A percentile compares a stretch with the other conserved stretches of the same genome.
Conservation (phyloP, 1,139 yeast genomes). For the Nakaseomyces delphensis region DNA sequence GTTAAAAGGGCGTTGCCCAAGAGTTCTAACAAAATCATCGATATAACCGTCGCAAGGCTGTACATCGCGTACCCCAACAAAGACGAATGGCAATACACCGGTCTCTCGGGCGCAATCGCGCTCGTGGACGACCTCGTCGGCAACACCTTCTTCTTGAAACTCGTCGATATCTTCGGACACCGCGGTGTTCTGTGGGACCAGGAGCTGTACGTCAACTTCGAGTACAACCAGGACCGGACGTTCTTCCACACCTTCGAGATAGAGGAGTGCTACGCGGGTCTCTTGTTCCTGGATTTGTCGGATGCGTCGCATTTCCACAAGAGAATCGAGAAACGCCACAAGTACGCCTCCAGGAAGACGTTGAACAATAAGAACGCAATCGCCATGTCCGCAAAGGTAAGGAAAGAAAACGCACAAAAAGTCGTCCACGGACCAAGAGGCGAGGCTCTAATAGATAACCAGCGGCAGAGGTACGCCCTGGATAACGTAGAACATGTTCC, state of each 20-base stretch:
- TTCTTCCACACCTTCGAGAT: conserved; percentile 92
- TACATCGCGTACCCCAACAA: conserved; percentile 87
- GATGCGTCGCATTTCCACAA: conserved; percentile 84
- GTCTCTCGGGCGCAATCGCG: conserved; percentile 77
- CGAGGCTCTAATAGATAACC: conserved; percentile 29
- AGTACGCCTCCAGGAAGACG: conserved; percentile 81
- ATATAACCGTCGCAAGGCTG: conserved; percentile 82
- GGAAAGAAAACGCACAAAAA: conserved; percentile 30
- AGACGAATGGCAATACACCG: conserved; percentile 77
- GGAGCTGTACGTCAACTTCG: conserved; percentile 79
- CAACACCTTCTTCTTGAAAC: conserved; percentile 79
- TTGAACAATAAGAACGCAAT: conserved; percentile 79
- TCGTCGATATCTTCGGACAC: conserved; percentile 75
- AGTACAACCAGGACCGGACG: conserved; percentile 85
- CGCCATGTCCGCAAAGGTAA: conserved; percentile 52
- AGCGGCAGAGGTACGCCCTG: conserved; percentile 30
- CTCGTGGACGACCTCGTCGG: conserved; percentile 91
- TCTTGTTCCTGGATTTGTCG: conserved; percentile 76
- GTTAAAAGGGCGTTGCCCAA: conserved; percentile 85
- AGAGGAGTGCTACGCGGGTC: conserved; percentile 84
- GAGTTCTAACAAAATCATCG: conserved; percentile 76
- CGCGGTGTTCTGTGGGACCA: conserved; percentile 96
- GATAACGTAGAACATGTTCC: conserved; percentile 24
- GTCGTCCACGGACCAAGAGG: conserved; percentile 70
- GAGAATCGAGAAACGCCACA: conserved; percentile 63